phyloP scores from a whole-genome alignment of 257 asterid species.

The Cynanchum wilfordii region DNA sequence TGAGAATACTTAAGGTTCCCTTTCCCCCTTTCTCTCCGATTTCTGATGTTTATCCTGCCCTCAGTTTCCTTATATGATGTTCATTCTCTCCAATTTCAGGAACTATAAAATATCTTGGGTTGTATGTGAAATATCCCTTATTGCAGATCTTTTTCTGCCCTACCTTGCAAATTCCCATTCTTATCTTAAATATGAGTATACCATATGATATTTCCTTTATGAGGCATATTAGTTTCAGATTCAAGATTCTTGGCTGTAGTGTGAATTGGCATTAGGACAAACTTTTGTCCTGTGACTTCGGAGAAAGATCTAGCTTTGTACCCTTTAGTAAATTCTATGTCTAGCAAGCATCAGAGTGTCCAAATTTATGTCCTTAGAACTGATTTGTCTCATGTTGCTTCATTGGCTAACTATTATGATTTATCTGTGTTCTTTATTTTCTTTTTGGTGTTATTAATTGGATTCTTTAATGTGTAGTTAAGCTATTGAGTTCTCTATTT shows the following conservation, averaged over 20 bases:
- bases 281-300: neutral
- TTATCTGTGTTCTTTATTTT: neutral
- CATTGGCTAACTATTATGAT: neutral
- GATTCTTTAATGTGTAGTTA: neutral
- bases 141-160: neutral
- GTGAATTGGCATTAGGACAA: neutral
- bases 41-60: neutral
- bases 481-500: neutral
- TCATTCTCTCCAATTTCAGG: neutral
- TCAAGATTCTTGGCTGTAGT: neutral
- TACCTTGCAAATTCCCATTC: neutral
- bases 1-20: neutral
- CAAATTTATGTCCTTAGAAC: neutral
- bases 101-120: neutral
- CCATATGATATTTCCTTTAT: neutral
- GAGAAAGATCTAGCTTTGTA: neutral
- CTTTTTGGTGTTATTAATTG: neutral
- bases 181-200: neutral
- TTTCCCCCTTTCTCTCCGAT: neutral
- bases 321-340: neutral
- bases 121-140: neutral
- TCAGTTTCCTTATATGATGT: neutral
- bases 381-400: too few relatives aligned
- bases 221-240: neutral
- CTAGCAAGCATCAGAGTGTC: neutral